phyloP scores from a whole-genome alignment of 1,284 basidiomycete species.

The Microbotryum lychnidis-dioicae region DNA sequence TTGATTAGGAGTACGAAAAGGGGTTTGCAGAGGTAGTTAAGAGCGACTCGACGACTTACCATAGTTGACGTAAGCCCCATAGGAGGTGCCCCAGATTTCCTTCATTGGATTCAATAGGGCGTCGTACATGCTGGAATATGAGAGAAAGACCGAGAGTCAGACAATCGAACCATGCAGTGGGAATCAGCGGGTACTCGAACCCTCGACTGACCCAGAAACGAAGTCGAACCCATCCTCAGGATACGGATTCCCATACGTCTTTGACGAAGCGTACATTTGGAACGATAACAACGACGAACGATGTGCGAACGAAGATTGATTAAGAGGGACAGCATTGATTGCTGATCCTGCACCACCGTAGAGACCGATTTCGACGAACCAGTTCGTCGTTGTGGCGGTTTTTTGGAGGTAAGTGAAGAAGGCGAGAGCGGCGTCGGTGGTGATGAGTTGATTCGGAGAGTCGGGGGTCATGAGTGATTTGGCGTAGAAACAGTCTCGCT shows the following conservation, averaged over 20 bases:
- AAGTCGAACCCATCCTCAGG: slow-evolving; percentile 25
- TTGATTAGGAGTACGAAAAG: background rate
- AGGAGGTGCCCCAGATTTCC: background rate
- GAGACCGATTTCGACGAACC: too few relatives aligned
- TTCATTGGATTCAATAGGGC: slow-evolving; percentile 23
- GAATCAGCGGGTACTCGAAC: too few relatives aligned
- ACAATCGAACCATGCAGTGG: background rate
- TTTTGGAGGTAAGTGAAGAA: too few relatives aligned
- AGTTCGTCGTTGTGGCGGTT: too few relatives aligned
- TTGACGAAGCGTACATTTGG: slow-evolving; percentile 37
- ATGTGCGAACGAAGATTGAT: slow-evolving; percentile 34
- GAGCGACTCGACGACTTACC: slow-evolving; percentile 1
- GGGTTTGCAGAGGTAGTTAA: background rate
- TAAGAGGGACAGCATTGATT: too few relatives aligned
- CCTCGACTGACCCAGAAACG: slow-evolving; percentile 20
- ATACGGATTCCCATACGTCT: slow-evolving; percentile 29
- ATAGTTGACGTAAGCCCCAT: slow-evolving; percentile 25
- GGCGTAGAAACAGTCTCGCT: too few relatives aligned
- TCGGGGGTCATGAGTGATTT: too few relatives aligned
- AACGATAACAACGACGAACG: slow-evolving; percentile 36
- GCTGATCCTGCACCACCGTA: too few relatives aligned
- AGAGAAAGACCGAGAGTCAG: background rate
- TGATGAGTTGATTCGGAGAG: too few relatives aligned
- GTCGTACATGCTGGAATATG: slow-evolving; percentile 11
- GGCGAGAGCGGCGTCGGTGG: too few relatives aligned